A percentile compares a stretch with the other conserved stretches of the same genome.
These are phyloP conservation scores for Onygenales sp. DNA, from an alignment of 2,329 filamentous ascomycete genomes.

Conservation along the genomic window DNA sequence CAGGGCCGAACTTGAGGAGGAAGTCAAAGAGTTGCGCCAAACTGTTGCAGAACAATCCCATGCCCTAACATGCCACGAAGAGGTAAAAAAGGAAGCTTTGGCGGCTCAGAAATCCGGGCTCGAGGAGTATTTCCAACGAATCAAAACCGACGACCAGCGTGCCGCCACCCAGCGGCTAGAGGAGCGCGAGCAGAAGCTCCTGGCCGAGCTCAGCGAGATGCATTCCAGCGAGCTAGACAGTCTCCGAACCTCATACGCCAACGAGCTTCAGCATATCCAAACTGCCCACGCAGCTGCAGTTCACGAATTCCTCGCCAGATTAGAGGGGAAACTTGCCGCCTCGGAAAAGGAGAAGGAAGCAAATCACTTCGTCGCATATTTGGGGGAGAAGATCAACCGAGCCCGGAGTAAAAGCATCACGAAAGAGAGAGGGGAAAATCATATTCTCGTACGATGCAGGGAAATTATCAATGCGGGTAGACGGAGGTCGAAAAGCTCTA, in stretches of 20 bases:
- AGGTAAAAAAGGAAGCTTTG: not conserved
- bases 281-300: not conserved
- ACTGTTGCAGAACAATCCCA: not conserved
- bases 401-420: not conserved
- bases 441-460: not conserved
- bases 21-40: not conserved
- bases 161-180: not conserved
- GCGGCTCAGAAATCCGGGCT: not conserved
- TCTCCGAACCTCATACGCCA: not conserved
- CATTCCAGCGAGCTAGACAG: not conserved
- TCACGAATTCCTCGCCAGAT: not conserved
- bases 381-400: not conserved
- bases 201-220: not conserved
- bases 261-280: not conserved
- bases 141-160: not conserved
- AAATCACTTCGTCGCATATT: not conserved
- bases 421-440: not conserved
- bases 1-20: not conserved
- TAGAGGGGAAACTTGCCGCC: not conserved
- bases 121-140: not conserved
- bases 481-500: not conserved
- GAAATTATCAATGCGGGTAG: not conserved
- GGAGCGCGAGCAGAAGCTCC: not conserved
- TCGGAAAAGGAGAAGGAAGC: not conserved
- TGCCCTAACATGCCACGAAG: not conserved